Evolutionary conservation across 129 eudicot species (phyloP), one percentile per base, ranked within the genome.

Genomic region (Deinandra increscens): DNA sequence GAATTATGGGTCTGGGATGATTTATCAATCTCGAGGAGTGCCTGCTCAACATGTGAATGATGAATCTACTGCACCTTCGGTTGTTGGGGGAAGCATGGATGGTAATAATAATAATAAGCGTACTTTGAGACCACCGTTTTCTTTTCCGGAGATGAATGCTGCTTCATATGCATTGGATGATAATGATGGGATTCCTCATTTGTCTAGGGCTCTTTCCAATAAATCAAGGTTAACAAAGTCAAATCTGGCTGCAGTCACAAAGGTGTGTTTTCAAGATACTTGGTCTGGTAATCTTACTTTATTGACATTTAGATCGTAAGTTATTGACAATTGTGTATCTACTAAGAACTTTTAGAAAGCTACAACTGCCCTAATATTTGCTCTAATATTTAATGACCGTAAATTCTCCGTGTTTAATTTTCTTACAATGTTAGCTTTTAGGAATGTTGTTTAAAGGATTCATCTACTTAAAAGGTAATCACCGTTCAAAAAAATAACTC

Each of bases 131-230:
- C 92, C 89, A 29, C 92, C 90, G 2, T 87, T 93, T 74, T 79
- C 97, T 0, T 89, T 93, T 67, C 97, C 98, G 5, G 95, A 86
- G 61, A 70, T 84, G 55, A 84, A 65, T 53, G 56, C 19, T 58
- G 33, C 33, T 70, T 62, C 95, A 0, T 55, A 62, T 54, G 79
- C 82, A 38, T 37, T 75, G 66, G 87, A 81, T 50, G 78, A 78
- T 64, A 64, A 85, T 78, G 99, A 93, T 71, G 97, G 99, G 55
- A 93, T 93, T 73, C 99, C 95, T 36, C 82, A 80, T 14, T 54
- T 89, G 71, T 76, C 97, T 11, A 81, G 96, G 83, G 86, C 83
- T 17, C 48, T 83, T 37, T 92, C 96, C 4, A 67, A 85, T 61
- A 92, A 86, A 76, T 83, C 89, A 2, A 73, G 95, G 74, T 76